Conservation (phyloP, 2,329 filamentous ascomycete genomes). For the Phoma sp. region DNA sequence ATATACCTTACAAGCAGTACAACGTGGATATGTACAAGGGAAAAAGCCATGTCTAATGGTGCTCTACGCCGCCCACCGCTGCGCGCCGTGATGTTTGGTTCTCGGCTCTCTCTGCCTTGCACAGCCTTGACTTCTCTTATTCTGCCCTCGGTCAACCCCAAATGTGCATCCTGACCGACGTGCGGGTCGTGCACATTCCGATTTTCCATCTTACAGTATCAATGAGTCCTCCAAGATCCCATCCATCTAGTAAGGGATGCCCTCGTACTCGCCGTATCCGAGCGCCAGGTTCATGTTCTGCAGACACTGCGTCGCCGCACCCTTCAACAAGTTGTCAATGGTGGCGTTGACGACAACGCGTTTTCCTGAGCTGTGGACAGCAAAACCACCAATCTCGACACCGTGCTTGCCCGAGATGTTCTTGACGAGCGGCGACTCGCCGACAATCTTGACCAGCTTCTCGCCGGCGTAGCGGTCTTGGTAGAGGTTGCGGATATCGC, state of each 20-base stretch:
- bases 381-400: slow-evolving; percentile 93
- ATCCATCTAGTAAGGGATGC: slow-evolving; percentile 66
- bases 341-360: slow-evolving; percentile 92
- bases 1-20: slow-evolving; percentile 16
- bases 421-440: slow-evolving; percentile 86
- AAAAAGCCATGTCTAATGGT: slow-evolving; percentile 13
- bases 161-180: not conserved
- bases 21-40: slow-evolving; percentile 19
- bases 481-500: slow-evolving; percentile 92
- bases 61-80: slow-evolving; percentile 4
- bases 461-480: slow-evolving; percentile 96
- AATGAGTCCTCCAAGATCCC: not conserved
- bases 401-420: slow-evolving; percentile 84
- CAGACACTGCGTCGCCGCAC: slow-evolving; percentile 89
- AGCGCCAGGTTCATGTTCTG: slow-evolving; percentile 96
- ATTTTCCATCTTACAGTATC: not conserved
- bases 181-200: slow-evolving; percentile 7
- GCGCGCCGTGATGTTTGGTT: slow-evolving; percentile 3
- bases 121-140: slow-evolving; percentile 5
- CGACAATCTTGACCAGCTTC: slow-evolving; percentile 90
- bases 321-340: slow-evolving; percentile 94
- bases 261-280: slow-evolving; percentile 86
- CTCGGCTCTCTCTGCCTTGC: slow-evolving; percentile 4
- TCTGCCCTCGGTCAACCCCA: slow-evolving; percentile 10
- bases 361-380: slow-evolving; percentile 88